Base-by-base conservation (phyloP, 169 alveolate genomes). In the Eimeria nieschulzi region DNA sequence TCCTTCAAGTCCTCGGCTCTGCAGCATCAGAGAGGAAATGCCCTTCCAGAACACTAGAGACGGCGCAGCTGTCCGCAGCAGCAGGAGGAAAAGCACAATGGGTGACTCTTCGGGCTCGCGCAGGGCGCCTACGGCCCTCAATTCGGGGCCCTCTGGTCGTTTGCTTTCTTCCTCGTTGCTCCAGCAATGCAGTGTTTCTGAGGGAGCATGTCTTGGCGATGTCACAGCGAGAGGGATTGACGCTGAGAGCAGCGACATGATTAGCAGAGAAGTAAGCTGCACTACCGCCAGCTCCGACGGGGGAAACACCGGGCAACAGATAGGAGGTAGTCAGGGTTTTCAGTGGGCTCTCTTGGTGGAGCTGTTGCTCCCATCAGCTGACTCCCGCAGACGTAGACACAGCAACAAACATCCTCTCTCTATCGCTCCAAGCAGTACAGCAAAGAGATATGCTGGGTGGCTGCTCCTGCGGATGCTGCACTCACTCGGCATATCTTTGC, bases 361-460 rank as follows among this genome's bases (percentile, higher is more conserved):
- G 78, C 85, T 94, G 71, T 83, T 90, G 80, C 93, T 84, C 26
- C 94, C 93, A n/a, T 75, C 94, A 53, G 80, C 91, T 88, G 91
- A 46, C 70, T 59, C 78, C 71, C 91, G 56, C 93, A 91, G 76
- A 79, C 66, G 54, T 56, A 64, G 78, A 85, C 75, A 68, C 76
- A 63, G 54, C 72, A 64, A 64, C 91, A 84, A 84, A 66, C 66
- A 85, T 90, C 9, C 94, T 78, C 79, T 92, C 84, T 59, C 91
- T 84, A 8, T 54, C 9, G 72, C 83, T 0, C 91, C 91, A 7
- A 84, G 91, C 46, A 90, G 93, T 51, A 87, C 93, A 51, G 94
- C 96, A n/a, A 92, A 90, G 56, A 94, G 94, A n/a, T 93, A 92
- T 63, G 92, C 93, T 54, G 96, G 96, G 56, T 92, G 95, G 94